These are phyloP conservation scores for Pterulicium gracile DNA, from an alignment of 1,284 basidiomycete genomes.

Conservation along the genomic window DNA sequence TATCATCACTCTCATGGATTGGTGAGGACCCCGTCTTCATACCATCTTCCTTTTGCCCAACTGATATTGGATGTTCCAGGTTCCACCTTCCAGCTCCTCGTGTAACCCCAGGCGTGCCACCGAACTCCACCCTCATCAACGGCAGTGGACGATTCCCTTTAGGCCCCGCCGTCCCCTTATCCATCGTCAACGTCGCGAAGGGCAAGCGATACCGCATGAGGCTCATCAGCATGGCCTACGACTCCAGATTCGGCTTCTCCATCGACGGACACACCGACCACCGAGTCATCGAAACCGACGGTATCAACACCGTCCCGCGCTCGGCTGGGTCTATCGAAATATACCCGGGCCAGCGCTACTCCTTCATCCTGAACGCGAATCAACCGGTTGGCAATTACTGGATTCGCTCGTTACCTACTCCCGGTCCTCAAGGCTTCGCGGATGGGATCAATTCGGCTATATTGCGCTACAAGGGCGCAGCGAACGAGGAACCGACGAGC, in stretches of 20 bases:
- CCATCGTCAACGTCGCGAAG: slow-evolving; percentile 14
- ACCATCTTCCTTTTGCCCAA: background rate
- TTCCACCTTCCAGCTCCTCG: background rate
- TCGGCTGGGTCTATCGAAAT: slow-evolving; percentile 30
- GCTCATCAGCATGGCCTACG: slow-evolving; percentile 17
- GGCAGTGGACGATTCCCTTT: background rate
- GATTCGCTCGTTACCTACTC: slow-evolving; percentile 19
- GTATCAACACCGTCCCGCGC: slow-evolving; percentile 27
- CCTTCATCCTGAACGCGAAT: slow-evolving; percentile 20
- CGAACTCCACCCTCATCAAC: background rate
- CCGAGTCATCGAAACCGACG: slow-evolving; percentile 43
- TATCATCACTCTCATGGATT: slow-evolving; percentile 8
- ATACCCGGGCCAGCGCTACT: slow-evolving; percentile 18
- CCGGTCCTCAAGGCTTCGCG: slow-evolving; percentile 12
- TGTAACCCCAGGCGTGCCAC: background rate
- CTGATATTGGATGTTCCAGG: background rate
- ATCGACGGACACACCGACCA: slow-evolving; percentile 23
- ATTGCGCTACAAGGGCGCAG: slow-evolving; percentile 14
- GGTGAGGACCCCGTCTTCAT: slow-evolving; percentile 2
- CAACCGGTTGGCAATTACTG: slow-evolving; percentile 28
- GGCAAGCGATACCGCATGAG: slow-evolving; percentile 24
- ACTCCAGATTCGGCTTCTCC: slow-evolving; percentile 18
- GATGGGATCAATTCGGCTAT: slow-evolving; percentile 24
- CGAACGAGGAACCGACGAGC: background rate
- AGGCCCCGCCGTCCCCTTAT: slow-evolving; percentile 2